A percentile compares a stretch with the other conserved stretches of the same genome.
Evolutionary conservation across 306 rosid species (phyloP).

Genomic region (Fagus sylvatica): DNA sequence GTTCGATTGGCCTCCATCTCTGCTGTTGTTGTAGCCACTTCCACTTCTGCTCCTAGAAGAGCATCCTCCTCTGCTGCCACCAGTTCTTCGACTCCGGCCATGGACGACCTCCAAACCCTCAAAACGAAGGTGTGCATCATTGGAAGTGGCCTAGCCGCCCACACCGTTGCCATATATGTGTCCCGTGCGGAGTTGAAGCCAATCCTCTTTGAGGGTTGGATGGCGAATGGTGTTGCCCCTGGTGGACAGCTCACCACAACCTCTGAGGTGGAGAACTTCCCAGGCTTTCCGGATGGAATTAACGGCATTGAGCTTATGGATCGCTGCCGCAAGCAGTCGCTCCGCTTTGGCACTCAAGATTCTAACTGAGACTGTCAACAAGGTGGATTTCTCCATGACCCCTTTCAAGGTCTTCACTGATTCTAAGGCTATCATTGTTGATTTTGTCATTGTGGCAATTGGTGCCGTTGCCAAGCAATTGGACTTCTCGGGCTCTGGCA

Average conservation of each 20-base stretch:
- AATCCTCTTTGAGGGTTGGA: constrained; percentile 81
- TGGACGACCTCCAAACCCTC: constrained; percentile 41
- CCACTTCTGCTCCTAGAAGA: background rate
- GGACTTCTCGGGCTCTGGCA: constrained; percentile 58
- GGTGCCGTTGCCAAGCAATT: constrained; percentile 84
- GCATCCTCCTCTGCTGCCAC: constrained; percentile 6
- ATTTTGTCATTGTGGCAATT: constrained; percentile 65
- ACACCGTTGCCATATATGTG: constrained; percentile 82
- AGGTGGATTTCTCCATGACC: constrained; percentile 62
- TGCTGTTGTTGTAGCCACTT: background rate
- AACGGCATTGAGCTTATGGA: constrained; percentile 74
- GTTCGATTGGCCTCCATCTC: background rate
- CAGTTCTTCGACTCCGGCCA: constrained; percentile 24
- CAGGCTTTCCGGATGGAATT: constrained; percentile 77
- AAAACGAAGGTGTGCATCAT: constrained; percentile 75
- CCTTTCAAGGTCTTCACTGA: constrained; percentile 71
- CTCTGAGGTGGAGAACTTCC: constrained; percentile 87
- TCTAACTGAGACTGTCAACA: constrained; percentile 69
- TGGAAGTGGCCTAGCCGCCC: constrained; percentile 89
- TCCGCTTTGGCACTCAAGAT: constrained; percentile 75
- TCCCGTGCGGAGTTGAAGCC: constrained; percentile 90
- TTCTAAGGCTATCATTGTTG: constrained; percentile 46
- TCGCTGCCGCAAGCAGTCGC: constrained; percentile 58
- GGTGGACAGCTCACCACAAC: constrained; percentile 94
- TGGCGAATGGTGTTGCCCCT: constrained; percentile 84